Percentiles rank a stretch among this genome's conserved stretches.
Evolutionary conservation across 176 grass and related monocot genomes (phyloP).

Genomic region (Juncus effusus): DNA sequence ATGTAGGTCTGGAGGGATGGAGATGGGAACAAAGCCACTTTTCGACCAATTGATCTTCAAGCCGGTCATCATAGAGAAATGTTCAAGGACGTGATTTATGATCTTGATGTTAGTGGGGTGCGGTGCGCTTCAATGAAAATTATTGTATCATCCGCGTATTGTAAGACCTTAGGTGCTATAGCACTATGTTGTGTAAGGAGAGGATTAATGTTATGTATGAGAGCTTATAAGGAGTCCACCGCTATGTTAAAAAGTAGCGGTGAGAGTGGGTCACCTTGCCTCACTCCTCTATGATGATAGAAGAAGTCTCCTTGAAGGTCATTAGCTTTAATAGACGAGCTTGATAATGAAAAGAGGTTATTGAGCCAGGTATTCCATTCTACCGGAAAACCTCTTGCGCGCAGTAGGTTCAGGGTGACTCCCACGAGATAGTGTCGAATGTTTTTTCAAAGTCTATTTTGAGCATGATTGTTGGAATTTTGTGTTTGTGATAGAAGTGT

Average conservation of each 20-base stretch:
- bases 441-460: neutral
- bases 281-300: neutral
- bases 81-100: neutral
- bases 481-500: no score
- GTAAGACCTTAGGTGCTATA: neutral
- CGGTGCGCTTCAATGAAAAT: neutral
- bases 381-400: neutral
- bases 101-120: neutral
- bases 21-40: neutral
- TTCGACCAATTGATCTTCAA: neutral
- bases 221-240: neutral
- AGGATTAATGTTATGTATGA: neutral
- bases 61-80: neutral
- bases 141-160: conserved; percentile 1
- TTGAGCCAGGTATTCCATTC: neutral
- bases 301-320: neutral
- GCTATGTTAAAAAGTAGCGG: neutral
- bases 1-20: neutral
- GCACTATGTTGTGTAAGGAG: neutral
- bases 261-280: neutral
- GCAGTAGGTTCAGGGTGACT: neutral
- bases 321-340: neutral
- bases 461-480: no score
- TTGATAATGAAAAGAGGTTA: neutral
- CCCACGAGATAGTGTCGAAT: neutral